Evolutionary conservation across 768 basidiomycete species (phyloP), one percentile per base, ranked within the genome.

Genomic region (Boletales sp.): DNA sequence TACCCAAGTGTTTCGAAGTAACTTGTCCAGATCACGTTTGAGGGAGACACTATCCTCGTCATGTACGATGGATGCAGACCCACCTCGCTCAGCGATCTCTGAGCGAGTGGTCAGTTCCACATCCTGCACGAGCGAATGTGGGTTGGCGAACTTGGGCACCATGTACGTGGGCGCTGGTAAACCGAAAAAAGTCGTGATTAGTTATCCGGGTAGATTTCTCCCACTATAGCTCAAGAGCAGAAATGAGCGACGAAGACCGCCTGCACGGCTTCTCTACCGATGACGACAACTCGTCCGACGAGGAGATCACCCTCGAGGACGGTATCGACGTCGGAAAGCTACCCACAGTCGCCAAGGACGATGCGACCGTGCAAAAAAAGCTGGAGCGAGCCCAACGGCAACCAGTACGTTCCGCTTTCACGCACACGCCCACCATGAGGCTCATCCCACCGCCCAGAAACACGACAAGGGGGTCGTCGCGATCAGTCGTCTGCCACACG

Each of bases 401-500:
- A 64, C 82, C 81, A 50, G 94, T 92, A 59, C 52, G 86, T 52
- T 52, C 18, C 13, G 14, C 32, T 15, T 15, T 17, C 34, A 34
- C 11, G 15, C 19, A 10, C n/a, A 21, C n/a, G 21, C 13, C 1
- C 14, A 10, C 32, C 39, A n/a, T 17, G 3, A 13, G 13, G n/a
- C 21, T 31, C 54, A 50, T 48, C 48, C 19, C 30, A 13, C 34
- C 34, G 21, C 36, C 29, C 45, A 54, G 58, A 84, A 83, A 73
- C 74, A 75, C 55, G 83, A 91, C 57, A 80, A 80, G 37, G 97
- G 97, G 21, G 92, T 94, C 0, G 64, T 99, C 18, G 94, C 83
- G 74, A 76, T 99, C 47, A 86, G 94, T 14, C 85, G 94, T 51
- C 79, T 99, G 47, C 97, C 97, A 2, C 94, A 97, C 59, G 97